Percentiles rank a stretch among this genome's conserved stretches.
Evolutionary conservation across 2,329 filamentous ascomycete genomes (phyloP).

Genomic region (Aspergillus nomiae): DNA sequence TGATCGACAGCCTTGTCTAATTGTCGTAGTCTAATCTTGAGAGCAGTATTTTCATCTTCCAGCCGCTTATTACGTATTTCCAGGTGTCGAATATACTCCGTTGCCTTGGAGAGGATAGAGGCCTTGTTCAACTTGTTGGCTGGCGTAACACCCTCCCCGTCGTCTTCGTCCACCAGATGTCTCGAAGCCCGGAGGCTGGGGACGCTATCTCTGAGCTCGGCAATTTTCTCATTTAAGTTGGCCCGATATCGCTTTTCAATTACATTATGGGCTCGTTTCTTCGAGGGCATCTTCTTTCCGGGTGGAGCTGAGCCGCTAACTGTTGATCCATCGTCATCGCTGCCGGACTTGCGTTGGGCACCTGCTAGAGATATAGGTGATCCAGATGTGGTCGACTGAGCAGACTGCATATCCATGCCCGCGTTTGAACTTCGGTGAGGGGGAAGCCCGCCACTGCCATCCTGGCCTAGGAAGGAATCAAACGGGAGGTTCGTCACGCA

Average conservation of each 20-base stretch:
- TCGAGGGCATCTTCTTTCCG: slow-evolving; percentile 62
- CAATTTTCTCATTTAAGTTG: slow-evolving; percentile 96
- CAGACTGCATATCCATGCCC: slow-evolving; percentile 15
- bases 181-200: slow-evolving; percentile 83
- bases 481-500: slow-evolving; percentile 30
- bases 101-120: slow-evolving; percentile 93
- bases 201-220: slow-evolving; percentile 86
- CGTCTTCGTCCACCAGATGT: slow-evolving; percentile 66
- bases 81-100: slow-evolving; percentile 91
- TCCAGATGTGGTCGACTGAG: slow-evolving; percentile 21
- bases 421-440: slow-evolving; percentile 7
- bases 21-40: slow-evolving; percentile 80
- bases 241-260: slow-evolving; percentile 97
- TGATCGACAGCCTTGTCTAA: slow-evolving; percentile 64
- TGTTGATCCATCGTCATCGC: slow-evolving; percentile 46
- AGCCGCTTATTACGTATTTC: slow-evolving; percentile 87
- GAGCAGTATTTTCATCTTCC: slow-evolving; percentile 74
- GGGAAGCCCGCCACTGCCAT: slow-evolving; percentile 6
- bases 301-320: slow-evolving; percentile 32
- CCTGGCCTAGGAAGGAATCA: slow-evolving; percentile 17
- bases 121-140: slow-evolving; percentile 97
- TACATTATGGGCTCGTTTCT: slow-evolving; percentile 97
- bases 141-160: slow-evolving; percentile 77
- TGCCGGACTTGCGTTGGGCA: slow-evolving; percentile 69
- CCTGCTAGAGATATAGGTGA: slow-evolving; percentile 30